phyloP scores from a whole-genome alignment of 176 grass and related monocot species.

The Secale cereale region DNA sequence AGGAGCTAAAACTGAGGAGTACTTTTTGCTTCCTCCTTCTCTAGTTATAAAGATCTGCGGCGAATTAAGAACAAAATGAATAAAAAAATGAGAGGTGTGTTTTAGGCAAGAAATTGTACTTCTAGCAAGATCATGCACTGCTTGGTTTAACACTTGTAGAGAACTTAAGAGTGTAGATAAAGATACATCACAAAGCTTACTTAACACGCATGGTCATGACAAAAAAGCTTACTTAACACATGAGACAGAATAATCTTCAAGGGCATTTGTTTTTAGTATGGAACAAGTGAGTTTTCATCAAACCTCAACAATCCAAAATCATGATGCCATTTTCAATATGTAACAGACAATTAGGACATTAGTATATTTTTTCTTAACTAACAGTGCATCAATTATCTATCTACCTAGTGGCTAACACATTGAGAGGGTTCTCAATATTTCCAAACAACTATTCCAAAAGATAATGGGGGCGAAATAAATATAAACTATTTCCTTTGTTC shows the following conservation, averaged over 20 bases:
- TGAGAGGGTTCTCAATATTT: not conserved
- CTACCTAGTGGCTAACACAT: not conserved
- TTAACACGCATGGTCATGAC: not conserved
- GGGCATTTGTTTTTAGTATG: not conserved
- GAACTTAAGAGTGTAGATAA: not conserved
- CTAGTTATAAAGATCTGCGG: slow-evolving; percentile 83
- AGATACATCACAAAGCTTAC: not conserved
- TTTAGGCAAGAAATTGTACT: not conserved
- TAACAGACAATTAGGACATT: not conserved
- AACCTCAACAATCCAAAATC: slow-evolving; percentile 9
- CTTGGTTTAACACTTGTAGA: not conserved
- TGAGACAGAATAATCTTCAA: not conserved
- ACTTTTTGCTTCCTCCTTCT: slow-evolving; percentile 84
- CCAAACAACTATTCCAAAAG: not conserved
- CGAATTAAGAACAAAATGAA: not conserved
- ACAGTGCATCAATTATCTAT: not conserved
- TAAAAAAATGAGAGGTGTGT: not conserved
- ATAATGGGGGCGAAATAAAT: not conserved
- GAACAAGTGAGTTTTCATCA: not conserved
- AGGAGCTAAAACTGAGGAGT: slow-evolving; percentile 85
- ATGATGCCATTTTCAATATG: not conserved
- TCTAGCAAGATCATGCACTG: not conserved
- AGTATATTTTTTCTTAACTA: not conserved
- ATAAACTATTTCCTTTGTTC: not conserved
- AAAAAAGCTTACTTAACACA: slow-evolving; percentile 1